Conservation (phyloP, 208 protist species). For the Angomonas ambiguus region DNA sequence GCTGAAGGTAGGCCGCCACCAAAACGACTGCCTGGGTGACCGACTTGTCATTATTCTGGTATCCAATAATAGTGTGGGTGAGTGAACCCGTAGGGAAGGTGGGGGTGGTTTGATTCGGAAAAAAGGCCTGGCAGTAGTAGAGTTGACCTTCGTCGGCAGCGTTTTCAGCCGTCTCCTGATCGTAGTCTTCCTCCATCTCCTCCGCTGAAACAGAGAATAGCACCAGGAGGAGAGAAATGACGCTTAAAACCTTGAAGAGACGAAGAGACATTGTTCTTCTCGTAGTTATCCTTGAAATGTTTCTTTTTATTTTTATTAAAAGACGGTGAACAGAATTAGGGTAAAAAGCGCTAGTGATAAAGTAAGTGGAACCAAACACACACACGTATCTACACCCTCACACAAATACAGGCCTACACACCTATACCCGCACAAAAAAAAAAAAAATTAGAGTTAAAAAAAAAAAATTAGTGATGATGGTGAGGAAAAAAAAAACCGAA, state of each 20-base stretch:
- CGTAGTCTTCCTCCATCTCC: slow-evolving; percentile 21
- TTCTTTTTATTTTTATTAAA: slow-evolving; percentile 8
- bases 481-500: not conserved
- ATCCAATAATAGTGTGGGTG: slow-evolving; percentile 48
- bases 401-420: too few relatives aligned
- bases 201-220: slow-evolving; percentile 15
- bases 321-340: too few relatives aligned
- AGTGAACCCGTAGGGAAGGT: slow-evolving; percentile 44
- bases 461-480: not conserved
- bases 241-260: not conserved
- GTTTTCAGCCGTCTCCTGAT: slow-evolving; percentile 9
- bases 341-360: too few relatives aligned
- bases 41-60: slow-evolving; percentile 49
- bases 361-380: too few relatives aligned
- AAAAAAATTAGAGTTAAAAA: not conserved
- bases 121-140: slow-evolving; percentile 44
- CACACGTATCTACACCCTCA: too few relatives aligned
- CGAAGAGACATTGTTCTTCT: not conserved
- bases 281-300: not conserved
- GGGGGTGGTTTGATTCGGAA: slow-evolving; percentile 46
- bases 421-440: too few relatives aligned
- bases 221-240: not conserved
- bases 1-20: slow-evolving; percentile 49
- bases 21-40: slow-evolving; percentile 48
- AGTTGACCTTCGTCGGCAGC: not conserved